phyloP scores from a whole-genome alignment of 495 filamentous ascomycete genomes.

The Clohesyomyces aquaticus region DNA sequence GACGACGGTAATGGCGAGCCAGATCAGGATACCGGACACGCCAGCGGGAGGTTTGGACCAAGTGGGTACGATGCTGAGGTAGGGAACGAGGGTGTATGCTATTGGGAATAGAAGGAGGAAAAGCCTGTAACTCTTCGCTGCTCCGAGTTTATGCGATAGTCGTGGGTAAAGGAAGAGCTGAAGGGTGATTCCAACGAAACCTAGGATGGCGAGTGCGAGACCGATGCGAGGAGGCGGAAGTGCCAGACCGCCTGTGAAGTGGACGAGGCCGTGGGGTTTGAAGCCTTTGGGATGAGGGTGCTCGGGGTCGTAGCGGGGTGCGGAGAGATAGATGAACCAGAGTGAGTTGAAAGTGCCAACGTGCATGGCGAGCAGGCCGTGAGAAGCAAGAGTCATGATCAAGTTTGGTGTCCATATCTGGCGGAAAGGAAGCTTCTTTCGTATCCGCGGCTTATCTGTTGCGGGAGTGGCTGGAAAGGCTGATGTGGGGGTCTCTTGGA shows the following conservation, averaged over 20 bases:
- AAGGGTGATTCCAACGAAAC: slow-evolving; percentile 67
- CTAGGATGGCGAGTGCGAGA: slow-evolving; percentile 69
- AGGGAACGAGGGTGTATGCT: slow-evolving; percentile 68
- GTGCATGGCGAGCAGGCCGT: slow-evolving; percentile 72
- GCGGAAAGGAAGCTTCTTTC: slow-evolving; percentile 62
- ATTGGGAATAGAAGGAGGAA: slow-evolving; percentile 67
- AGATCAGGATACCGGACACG: slow-evolving; percentile 66
- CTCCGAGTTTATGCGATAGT: slow-evolving; percentile 63
- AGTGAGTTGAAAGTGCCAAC: slow-evolving; percentile 75
- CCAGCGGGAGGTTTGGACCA: slow-evolving; percentile 38
- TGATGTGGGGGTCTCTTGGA: slow-evolving; percentile 34
- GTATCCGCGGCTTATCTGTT: slow-evolving; percentile 27
- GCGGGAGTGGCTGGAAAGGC: slow-evolving; percentile 40
- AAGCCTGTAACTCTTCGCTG: slow-evolving; percentile 61
- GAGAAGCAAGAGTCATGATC: slow-evolving; percentile 62
- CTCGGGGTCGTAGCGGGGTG: slow-evolving; percentile 57
- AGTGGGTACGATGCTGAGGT: slow-evolving; percentile 63
- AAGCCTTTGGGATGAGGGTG: slow-evolving; percentile 41
- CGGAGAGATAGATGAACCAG: slow-evolving; percentile 72
- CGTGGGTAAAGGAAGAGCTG: slow-evolving; percentile 73
- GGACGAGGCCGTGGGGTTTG: slow-evolving; percentile 56
- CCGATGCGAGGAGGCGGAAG: slow-evolving; percentile 70
- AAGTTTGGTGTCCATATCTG: slow-evolving; percentile 67
- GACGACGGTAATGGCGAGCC: slow-evolving; percentile 64
- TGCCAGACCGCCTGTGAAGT: slow-evolving; percentile 74